Percentiles rank a stretch among this genome's conserved stretches.
These are phyloP conservation scores for Syzygium jambos DNA, from an alignment of 345 rosid genomes.

Conservation along the genomic window DNA sequence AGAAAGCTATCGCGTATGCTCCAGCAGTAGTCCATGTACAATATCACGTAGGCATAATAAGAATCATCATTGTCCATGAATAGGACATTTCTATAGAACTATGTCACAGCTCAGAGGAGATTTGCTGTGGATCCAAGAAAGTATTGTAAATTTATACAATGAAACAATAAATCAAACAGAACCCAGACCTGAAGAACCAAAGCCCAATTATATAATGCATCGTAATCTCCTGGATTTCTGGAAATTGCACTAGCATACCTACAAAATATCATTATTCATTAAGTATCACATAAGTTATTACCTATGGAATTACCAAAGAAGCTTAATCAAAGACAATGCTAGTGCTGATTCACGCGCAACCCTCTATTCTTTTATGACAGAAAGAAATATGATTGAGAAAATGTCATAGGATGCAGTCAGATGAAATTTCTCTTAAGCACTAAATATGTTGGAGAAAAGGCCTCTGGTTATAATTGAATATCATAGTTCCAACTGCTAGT, in stretches of 20 bases:
- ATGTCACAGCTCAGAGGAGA: neutral
- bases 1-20: neutral
- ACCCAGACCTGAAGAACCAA: constrained; percentile 90
- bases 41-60: neutral
- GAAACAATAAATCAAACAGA: neutral
- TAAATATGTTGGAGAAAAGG: neutral
- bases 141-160: neutral
- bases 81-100: neutral
- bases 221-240: constrained; percentile 92
- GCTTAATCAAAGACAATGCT: neutral
- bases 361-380: neutral
- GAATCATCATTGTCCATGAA: neutral
- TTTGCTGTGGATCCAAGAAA: neutral
- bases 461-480: neutral
- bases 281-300: neutral
- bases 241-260: constrained; percentile 91
- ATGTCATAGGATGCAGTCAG: neutral
- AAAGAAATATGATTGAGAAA: neutral
- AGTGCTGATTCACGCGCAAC: neutral
- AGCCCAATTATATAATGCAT: constrained; percentile 97
- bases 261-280: constrained; percentile 3
- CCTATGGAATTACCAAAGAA: neutral
- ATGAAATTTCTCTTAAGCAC: neutral
- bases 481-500: neutral
- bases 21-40: neutral